Evolutionary conservation across 305 asterid genomes (phyloP), one percentile per base, ranked within the genome.

Genomic region (Fraxinus angustifolia): DNA sequence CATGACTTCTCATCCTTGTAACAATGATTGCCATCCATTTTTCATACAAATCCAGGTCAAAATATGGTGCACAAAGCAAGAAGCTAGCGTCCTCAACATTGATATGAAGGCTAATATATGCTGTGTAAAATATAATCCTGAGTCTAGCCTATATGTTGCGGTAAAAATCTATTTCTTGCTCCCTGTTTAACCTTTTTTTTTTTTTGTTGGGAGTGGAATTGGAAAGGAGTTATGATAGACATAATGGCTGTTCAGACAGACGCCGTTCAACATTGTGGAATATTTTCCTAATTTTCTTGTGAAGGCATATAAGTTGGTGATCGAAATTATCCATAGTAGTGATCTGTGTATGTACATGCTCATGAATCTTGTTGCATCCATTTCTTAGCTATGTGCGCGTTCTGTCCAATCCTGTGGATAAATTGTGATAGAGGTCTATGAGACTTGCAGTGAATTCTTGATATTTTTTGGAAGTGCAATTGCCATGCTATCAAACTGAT

Each of bases 101-200:
- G 93, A 91, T 80, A 92, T 87, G 94, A 91, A 91, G 88, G 95
- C 95, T 79, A 91, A 92, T 86, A 90, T 92, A 86, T 92, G 95
- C 83, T 91, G 93, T 53, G 97, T 92, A 36, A 92, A 91, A 83
- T 91, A 89, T 83, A 92, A 91, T 87, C 97, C 97, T 0, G 95
- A 91, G 73, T 93, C 94, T 53, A 88, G 93, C 86, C 75, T 86
- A 33, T 85, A 75, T 83, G 75, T 93, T 81, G 97, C 97, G 88
- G 97, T 92, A 90, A 85, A 81, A 80, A 28, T 50, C 17, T 58
- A 30, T 79, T 6, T 82, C 34, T 31, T 73, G 3, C 38, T 68
- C 77, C 58, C 34, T 77, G 75, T 75, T 68, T 48, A 75, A 50
- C 19, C 50, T 62, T 8, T 58, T 73, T 4, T 17, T 17, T 48